phyloP scores from a whole-genome alignment of 345 rosid species.

The Tarenaya hassleriana region DNA sequence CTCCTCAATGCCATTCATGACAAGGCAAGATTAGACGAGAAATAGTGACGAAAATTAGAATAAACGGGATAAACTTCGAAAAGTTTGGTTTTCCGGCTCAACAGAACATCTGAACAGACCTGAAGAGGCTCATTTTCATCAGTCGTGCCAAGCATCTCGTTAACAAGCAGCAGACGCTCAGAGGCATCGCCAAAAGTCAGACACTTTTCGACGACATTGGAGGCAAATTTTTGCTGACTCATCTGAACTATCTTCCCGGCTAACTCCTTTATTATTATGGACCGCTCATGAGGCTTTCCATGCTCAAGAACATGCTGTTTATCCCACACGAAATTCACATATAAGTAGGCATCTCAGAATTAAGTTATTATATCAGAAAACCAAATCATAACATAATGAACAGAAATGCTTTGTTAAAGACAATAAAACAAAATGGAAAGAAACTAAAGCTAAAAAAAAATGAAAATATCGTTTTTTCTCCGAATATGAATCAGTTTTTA shows the following conservation, averaged over 20 bases:
- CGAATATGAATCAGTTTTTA: neutral
- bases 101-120: conserved; percentile 37
- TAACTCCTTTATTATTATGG: conserved; percentile 61
- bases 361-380: no score
- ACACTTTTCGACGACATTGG: conserved; percentile 93
- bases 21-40: neutral
- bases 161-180: conserved; percentile 69
- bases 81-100: no score
- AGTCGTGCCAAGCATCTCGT: conserved; percentile 96
- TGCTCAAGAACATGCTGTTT: conserved; percentile 92
- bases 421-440: neutral
- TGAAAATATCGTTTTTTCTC: neutral
- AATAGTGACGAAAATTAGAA: neutral
- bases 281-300: conserved; percentile 81
- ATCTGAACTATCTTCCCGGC: conserved; percentile 86
- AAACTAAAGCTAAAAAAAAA: neutral
- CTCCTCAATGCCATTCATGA: neutral
- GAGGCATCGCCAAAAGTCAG: conserved; percentile 65
- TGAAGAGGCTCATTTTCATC: conserved; percentile 98
- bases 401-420: neutral
- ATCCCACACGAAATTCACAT: no score
- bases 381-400: neutral
- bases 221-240: conserved; percentile 99
- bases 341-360: no score
- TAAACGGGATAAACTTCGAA: no score